A percentile compares a stretch with the other conserved stretches of the same genome.
Conservation (phyloP, 2,329 filamentous ascomycete species). For the Epichloe sibirici region DNA sequence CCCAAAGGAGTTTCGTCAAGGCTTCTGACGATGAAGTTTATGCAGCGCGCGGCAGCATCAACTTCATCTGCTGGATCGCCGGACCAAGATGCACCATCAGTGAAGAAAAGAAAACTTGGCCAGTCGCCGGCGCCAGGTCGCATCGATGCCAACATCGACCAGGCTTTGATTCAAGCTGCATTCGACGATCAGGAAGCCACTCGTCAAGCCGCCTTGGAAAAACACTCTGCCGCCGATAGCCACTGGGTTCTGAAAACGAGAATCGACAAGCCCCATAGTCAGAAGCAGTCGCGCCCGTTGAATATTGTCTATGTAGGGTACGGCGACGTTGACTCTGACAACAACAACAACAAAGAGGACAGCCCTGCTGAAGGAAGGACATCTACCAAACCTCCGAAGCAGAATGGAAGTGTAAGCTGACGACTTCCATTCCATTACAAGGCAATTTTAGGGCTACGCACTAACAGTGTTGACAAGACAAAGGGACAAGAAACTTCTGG, state of each 20-base stretch:
- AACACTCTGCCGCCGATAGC: slow-evolving; percentile 55
- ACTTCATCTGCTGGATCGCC: slow-evolving; percentile 32
- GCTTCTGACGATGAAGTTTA: slow-evolving; percentile 92
- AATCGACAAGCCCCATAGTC: slow-evolving; percentile 13
- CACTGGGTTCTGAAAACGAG: slow-evolving; percentile 59
- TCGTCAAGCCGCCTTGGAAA: slow-evolving; percentile 47
- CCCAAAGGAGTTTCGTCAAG: slow-evolving; percentile 69
- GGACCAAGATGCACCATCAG: slow-evolving; percentile 35
- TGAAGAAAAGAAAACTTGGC: slow-evolving; percentile 51
- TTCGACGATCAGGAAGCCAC: slow-evolving; percentile 56
- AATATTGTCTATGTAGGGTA: slow-evolving; percentile 49
- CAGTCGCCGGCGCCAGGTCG: slow-evolving; percentile 24
- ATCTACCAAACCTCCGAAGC: slow-evolving; percentile 21
- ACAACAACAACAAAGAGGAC: slow-evolving; percentile 23
- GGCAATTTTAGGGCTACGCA: too few relatives aligned
- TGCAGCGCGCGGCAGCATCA: slow-evolving; percentile 73
- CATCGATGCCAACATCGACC: slow-evolving; percentile 34
- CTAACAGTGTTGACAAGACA: not conserved
- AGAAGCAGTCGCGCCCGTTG: slow-evolving; percentile 25
- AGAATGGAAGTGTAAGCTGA: slow-evolving; percentile 14
- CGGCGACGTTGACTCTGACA: slow-evolving; percentile 34
- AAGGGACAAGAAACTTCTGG: slow-evolving; percentile 10
- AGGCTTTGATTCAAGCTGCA: slow-evolving; percentile 49
- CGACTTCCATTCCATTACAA: not conserved
- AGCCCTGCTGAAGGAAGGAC: slow-evolving; percentile 22